Base-by-base conservation (phyloP, 768 basidiomycete genomes). In the Collybia sp. region DNA sequence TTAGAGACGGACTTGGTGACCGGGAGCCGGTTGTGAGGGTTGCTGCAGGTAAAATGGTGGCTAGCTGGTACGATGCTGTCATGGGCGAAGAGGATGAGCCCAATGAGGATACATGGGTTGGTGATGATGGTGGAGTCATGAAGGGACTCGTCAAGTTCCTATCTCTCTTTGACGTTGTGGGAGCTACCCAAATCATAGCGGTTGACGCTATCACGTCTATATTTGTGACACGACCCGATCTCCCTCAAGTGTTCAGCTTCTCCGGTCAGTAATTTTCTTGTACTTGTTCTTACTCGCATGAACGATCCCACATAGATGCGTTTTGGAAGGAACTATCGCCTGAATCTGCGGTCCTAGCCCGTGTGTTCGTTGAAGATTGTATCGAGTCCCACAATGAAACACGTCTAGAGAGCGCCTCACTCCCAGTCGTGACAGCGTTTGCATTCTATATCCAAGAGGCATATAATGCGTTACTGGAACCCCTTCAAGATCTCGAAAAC, bases 381-480 rank as follows among this genome's bases (percentile, higher is more conserved):
- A 67, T 80, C 16, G 70, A 67, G 18, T 79, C 71, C 15, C 70
- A 77, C 32, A 77, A 85, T 41, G 81, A 86, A 43, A 65, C 71
- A 2, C 77, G 80, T 19, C 66, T 95, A 5, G 92, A 95, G 57
- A 60, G 71, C 1, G 74, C 81, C 12, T 59, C 69, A 4, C 71
- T 97, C 2, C 95, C 95, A 0, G 90, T 94, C 33, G 88, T 96
- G n/a, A 95, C 93, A 0, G 80, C 85, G 0, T 83, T 96, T 51
- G 94, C 94, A 0, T 94, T 87, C 68, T 71, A 76, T 43, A 81
- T 95, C 30, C 88, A 95, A 60, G 72, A 80, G 36, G 74, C 80
- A 0, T 96, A 91, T 65, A 94, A 94, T 56, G 64, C 68, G 3
- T 55, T 79, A 9, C 59, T 77, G 15, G 58, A 57, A 12, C 57